Evolutionary conservation across 495 filamentous ascomycete species (phyloP).

Genomic region (Gamarada debralockiae): DNA sequence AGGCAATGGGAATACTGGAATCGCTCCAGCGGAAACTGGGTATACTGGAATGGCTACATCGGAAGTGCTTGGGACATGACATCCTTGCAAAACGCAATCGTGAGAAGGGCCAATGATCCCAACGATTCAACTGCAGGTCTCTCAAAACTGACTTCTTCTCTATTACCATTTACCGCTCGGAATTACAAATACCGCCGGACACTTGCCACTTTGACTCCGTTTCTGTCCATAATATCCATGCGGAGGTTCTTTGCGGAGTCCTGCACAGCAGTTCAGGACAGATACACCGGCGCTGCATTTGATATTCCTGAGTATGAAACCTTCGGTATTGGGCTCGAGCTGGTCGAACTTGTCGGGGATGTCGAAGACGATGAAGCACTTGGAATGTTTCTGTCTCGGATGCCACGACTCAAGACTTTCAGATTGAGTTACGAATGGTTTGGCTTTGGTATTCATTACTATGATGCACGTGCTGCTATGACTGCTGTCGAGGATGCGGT

Average conservation of each 20-base stretch:
- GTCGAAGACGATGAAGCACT: background rate
- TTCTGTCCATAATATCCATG: background rate
- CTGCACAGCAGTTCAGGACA: background rate
- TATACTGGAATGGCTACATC: background rate
- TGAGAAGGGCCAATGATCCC: background rate
- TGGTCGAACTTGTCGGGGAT: background rate
- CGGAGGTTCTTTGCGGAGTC: background rate
- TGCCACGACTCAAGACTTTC: background rate
- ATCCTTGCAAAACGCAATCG: background rate
- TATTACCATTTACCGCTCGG: background rate
- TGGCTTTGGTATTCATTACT: background rate
- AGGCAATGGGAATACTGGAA: background rate
- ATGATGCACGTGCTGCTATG: background rate
- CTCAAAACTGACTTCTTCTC: conserved; percentile 1
- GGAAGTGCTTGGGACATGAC: no score
- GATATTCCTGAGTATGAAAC: background rate
- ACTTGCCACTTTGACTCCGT: background rate
- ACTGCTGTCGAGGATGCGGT: conserved; percentile 1
- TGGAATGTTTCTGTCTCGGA: background rate
- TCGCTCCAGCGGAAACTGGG: no score
- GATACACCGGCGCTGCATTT: background rate
- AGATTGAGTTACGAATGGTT: background rate
- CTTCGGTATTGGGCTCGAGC: background rate
- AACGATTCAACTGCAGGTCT: background rate
- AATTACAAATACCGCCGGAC: background rate